phyloP scores from a whole-genome alignment of 805 yeast species.

The Cyberlindnera maclurae region DNA sequence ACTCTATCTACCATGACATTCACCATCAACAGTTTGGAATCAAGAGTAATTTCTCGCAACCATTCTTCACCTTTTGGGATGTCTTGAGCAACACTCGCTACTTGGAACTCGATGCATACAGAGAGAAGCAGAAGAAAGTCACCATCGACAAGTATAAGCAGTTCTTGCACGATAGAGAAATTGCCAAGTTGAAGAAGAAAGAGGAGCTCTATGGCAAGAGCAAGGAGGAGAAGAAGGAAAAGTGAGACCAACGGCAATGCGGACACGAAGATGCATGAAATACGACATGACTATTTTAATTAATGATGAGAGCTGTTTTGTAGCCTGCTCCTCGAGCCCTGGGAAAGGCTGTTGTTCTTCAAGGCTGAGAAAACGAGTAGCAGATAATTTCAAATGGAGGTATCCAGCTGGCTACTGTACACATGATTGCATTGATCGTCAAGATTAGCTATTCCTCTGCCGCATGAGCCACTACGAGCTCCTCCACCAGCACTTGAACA shows the following conservation, averaged over 20 bases:
- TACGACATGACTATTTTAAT: not conserved
- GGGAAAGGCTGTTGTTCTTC: no score
- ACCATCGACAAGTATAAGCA: slow-evolving; percentile 61
- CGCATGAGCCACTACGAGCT: slow-evolving; percentile 4
- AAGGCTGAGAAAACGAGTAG: no score
- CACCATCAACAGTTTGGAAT: slow-evolving; percentile 97
- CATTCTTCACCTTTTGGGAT: slow-evolving; percentile 96
- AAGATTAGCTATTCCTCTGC: no score
- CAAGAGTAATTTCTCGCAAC: slow-evolving; percentile 89
- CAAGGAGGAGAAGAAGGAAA: slow-evolving; percentile 3
- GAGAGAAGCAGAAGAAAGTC: slow-evolving; percentile 55
- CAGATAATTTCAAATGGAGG: no score
- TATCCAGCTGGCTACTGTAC: no score
- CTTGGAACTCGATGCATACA: slow-evolving; percentile 57
- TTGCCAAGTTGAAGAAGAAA: slow-evolving; percentile 24
- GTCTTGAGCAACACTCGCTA: slow-evolving; percentile 62
- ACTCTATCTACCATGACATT: slow-evolving; percentile 92
- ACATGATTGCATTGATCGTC: no score
- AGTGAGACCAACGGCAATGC: not conserved
- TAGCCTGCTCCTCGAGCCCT: no score
- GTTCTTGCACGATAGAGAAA: slow-evolving; percentile 38
- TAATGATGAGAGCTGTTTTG: not conserved
- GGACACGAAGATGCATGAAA: not conserved
- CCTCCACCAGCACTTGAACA: slow-evolving; percentile 11
- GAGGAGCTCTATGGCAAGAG: slow-evolving; percentile 10